Evolutionary conservation across 345 rosid species (phyloP).

Genomic region (Bruguiera sexangula): DNA sequence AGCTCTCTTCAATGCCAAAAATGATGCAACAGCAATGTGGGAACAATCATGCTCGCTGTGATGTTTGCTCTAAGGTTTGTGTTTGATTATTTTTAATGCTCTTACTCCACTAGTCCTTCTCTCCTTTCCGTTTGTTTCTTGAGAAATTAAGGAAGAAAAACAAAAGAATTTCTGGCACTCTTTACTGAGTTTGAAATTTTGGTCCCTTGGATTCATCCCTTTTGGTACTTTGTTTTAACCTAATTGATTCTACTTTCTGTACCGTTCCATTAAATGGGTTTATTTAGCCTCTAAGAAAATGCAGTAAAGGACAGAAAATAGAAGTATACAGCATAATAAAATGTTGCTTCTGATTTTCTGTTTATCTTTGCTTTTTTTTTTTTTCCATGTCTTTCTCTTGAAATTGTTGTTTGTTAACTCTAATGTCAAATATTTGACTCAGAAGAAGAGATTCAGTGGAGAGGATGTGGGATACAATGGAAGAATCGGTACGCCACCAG

Average conservation of each 20-base stretch:
- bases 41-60: constrained; percentile 32
- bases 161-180: neutral
- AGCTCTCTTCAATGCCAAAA: constrained; percentile 95
- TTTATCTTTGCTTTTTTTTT: neutral
- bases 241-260: no score
- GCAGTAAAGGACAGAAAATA: no score
- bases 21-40: constrained; percentile 18
- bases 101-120: neutral
- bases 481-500: constrained; percentile 14
- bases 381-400: no score
- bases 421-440: constrained; percentile 8
- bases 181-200: no score
- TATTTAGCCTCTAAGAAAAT: no score
- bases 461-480: constrained; percentile 33
- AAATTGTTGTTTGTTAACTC: no score
- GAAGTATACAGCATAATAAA: no score
- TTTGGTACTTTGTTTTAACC: no score
- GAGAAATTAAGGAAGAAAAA: neutral
- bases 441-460: constrained; percentile 51
- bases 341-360: no score
- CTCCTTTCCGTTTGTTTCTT: constrained; percentile 13
- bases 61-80: constrained; percentile 56
- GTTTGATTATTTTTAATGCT: neutral
- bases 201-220: no score
- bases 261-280: no score